Evolutionary conservation across 2,329 filamentous ascomycete genomes (phyloP).

Genomic region (Pseudogymnoascus sp.): DNA sequence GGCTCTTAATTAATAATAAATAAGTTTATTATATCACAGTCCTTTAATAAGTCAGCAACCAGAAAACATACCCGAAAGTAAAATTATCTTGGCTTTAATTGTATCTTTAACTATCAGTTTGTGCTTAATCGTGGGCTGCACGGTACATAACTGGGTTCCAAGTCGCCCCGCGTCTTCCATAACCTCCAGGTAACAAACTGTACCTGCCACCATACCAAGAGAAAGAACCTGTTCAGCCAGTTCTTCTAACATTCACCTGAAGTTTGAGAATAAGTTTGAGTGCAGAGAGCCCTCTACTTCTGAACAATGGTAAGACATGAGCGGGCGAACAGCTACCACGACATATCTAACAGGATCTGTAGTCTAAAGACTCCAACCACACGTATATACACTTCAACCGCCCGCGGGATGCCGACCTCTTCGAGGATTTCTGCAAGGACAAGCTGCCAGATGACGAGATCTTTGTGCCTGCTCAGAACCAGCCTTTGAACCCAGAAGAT

Average conservation of each 20-base stretch:
- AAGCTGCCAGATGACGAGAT: conserved; percentile 69
- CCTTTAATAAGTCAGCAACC: not conserved
- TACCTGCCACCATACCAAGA: not conserved
- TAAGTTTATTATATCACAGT: not conserved
- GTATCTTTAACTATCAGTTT: not conserved
- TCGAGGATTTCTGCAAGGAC: conserved; percentile 68
- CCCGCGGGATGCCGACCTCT: conserved; percentile 65
- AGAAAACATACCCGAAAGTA: no score
- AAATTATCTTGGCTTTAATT: not conserved
- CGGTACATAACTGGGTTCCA: not conserved
- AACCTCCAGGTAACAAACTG: not conserved
- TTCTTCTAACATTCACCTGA: not conserved
- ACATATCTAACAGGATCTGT: not conserved
- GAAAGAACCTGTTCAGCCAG: not conserved
- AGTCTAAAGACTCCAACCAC: conserved; percentile 61
- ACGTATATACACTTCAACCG: conserved; percentile 70
- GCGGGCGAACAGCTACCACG: not conserved
- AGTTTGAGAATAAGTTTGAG: not conserved
- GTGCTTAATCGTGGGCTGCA: not conserved
- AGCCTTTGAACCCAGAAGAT: conserved; percentile 78
- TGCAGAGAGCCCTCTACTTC: not conserved
- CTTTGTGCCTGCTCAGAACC: conserved; percentile 70
- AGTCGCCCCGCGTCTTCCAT: not conserved
- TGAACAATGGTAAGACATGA: not conserved
- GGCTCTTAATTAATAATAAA: not conserved